phyloP scores from a whole-genome alignment of 176 grass and related monocot species.

The Pharus latifolius region DNA sequence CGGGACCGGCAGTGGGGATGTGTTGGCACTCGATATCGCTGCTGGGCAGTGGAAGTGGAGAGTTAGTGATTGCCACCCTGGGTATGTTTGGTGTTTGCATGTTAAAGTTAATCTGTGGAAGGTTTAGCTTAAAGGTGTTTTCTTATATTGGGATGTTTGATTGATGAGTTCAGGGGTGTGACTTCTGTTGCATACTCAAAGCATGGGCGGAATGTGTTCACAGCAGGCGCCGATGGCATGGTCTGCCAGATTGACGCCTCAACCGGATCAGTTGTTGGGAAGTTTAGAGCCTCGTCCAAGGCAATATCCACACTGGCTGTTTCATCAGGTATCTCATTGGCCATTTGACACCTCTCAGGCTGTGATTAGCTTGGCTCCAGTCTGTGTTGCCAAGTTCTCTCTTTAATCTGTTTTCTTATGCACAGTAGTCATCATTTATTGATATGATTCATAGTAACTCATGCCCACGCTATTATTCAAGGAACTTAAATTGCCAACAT shows the following conservation, averaged over 20 bases:
- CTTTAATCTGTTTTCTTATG: not conserved
- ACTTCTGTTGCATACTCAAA: conserved; percentile 56
- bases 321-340: conserved; percentile 62
- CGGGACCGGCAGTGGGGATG: conserved; percentile 69
- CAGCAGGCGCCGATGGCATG: conserved; percentile 78
- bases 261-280: conserved; percentile 38
- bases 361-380: not conserved
- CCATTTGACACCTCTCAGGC: not conserved
- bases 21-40: conserved; percentile 56
- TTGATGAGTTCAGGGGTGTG: conserved; percentile 57
- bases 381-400: not conserved
- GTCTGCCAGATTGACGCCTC: conserved; percentile 74
- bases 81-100: conserved; percentile 32
- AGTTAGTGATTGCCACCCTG: conserved; percentile 55
- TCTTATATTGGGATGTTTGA: not conserved
- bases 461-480: not conserved
- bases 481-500: not conserved
- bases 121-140: not conserved
- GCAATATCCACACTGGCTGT: conserved; percentile 71
- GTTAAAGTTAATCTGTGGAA: not conserved
- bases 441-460: too few species aligned
- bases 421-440: not conserved
- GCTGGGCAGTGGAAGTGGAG: conserved; percentile 66
- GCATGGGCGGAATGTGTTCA: conserved; percentile 46
- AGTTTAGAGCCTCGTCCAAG: conserved; percentile 67